Conservation (phyloP, 2,329 filamentous ascomycete genomes). For the Akanthomyces lecanii region DNA sequence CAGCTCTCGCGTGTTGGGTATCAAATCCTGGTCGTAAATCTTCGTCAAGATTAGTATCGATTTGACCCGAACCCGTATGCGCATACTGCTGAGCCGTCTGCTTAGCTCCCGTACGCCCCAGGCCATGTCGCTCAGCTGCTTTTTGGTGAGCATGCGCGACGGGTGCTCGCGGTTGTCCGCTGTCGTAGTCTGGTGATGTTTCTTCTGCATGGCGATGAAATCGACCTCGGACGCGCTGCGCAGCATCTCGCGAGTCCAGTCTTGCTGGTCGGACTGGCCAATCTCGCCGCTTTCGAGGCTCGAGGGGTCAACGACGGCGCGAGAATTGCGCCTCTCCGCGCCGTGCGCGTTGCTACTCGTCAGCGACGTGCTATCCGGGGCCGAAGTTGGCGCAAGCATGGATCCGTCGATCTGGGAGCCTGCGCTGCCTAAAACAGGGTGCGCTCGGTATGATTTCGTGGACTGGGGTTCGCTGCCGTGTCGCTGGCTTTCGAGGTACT, state of each 20-base stretch:
- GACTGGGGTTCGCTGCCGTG: constrained; percentile 26
- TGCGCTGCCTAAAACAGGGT: constrained; percentile 26
- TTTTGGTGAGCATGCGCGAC: constrained; percentile 81
- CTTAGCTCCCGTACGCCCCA: constrained; percentile 90
- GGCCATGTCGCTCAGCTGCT: constrained; percentile 93
- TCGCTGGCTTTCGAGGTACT: constrained; percentile 57
- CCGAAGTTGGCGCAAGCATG: constrained; percentile 16
- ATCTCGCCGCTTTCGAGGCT: constrained; percentile 38
- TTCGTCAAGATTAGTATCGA: constrained; percentile 89
- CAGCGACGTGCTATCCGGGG: constrained; percentile 20
- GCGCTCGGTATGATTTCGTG: constrained; percentile 27
- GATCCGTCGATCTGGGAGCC: constrained; percentile 14
- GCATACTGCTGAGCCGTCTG: constrained; percentile 77
- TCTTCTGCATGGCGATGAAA: constrained; percentile 23
- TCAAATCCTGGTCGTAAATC: constrained; percentile 77
- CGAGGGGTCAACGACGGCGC: constrained; percentile 35
- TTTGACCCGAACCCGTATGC: constrained; percentile 74
- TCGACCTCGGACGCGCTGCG: constrained; percentile 40
- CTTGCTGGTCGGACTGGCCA: constrained; percentile 54
- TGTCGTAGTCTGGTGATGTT: constrained; percentile 20
- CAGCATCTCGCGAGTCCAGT: constrained; percentile 48
- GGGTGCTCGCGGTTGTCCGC: constrained; percentile 28
- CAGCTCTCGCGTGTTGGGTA: constrained; percentile 72
- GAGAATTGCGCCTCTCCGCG: constrained; percentile 21
- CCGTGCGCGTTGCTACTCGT: constrained; percentile 22